Evolutionary conservation across 106 monocot species (phyloP).

Genomic region (Xerophyta viscosa): DNA sequence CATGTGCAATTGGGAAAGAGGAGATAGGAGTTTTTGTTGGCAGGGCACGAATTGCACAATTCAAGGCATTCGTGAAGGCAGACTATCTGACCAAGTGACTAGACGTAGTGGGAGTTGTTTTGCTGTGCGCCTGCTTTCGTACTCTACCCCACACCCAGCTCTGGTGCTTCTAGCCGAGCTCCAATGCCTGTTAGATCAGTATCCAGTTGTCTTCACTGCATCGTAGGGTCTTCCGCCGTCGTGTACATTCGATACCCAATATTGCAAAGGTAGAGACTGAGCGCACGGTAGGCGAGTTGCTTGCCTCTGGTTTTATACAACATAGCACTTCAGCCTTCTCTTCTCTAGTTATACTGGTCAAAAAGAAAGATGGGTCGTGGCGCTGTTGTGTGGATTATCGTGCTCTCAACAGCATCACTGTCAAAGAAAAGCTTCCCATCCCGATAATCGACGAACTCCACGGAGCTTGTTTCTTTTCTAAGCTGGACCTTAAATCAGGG

Average conservation of each 20-base stretch:
- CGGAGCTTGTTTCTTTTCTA: constrained; percentile 2
- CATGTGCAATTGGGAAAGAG: neutral
- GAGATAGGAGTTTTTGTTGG: neutral
- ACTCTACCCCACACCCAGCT: too few relatives aligned
- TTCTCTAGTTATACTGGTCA: neutral
- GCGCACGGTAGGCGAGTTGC: neutral
- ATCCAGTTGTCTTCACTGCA: neutral
- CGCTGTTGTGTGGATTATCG: constrained; percentile 3
- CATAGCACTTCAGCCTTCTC: neutral
- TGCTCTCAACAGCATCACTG: neutral
- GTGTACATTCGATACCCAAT: neutral
- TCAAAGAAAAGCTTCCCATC: constrained; percentile 8
- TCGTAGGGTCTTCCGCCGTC: neutral
- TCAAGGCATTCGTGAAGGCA: neutral
- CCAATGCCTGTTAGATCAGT: too few relatives aligned
- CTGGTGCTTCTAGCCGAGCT: too few relatives aligned
- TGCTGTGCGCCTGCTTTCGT: too few relatives aligned
- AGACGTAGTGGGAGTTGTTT: too few relatives aligned
- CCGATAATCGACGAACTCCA: constrained; percentile 8
- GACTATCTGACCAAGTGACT: neutral
- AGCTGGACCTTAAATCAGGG: constrained; percentile 5
- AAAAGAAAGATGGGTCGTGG: constrained; percentile 8
- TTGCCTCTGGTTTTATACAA: neutral
- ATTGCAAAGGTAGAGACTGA: constrained; percentile 1
- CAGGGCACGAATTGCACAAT: neutral